A percentile compares a stretch with the other conserved stretches of the same genome.
Conservation (phyloP, 1,284 basidiomycete species). For the Apiotrichum gracile region DNA sequence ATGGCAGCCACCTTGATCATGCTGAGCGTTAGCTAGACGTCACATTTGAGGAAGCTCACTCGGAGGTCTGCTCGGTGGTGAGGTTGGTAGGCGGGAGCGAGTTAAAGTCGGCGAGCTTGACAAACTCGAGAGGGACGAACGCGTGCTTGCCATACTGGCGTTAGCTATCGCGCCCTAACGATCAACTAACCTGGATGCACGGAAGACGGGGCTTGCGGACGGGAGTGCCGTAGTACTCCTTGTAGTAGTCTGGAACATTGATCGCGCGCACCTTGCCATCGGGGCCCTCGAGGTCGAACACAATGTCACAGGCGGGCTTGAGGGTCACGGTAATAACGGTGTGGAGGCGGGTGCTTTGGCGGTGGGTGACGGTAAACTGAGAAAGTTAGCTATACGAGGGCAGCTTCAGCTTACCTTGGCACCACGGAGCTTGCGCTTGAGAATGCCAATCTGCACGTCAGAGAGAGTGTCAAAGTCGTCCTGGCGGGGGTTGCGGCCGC, state of each 20-base stretch:
- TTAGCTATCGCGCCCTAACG: background rate
- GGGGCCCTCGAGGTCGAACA: constrained; percentile 29
- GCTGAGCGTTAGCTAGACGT: constrained; percentile 11
- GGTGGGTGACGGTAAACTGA: constrained; percentile 36
- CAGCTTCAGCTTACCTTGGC: constrained; percentile 21
- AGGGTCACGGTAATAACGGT: constrained; percentile 32
- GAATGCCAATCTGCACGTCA: constrained; percentile 15
- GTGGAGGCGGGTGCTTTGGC: constrained; percentile 30
- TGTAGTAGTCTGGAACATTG: constrained; percentile 42
- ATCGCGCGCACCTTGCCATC: constrained; percentile 25
- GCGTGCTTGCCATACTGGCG: constrained; percentile 33
- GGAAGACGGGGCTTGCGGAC: constrained; percentile 37
- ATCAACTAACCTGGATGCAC: constrained; percentile 34
- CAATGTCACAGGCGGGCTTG: constrained; percentile 28
- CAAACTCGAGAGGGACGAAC: constrained; percentile 40
- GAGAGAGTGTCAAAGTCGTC: constrained; percentile 15
- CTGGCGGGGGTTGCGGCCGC: constrained; percentile 7
- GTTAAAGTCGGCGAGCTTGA: constrained; percentile 38
- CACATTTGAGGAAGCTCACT: constrained; percentile 19
- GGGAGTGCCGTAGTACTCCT: constrained; percentile 23
- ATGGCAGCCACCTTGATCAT: constrained; percentile 46
- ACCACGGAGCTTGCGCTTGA: constrained; percentile 33
- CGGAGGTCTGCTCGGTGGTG: constrained; percentile 32
- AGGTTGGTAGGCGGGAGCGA: constrained; percentile 35
- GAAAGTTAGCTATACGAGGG: background rate